A percentile compares a stretch with the other conserved stretches of the same genome.
phyloP scores from a whole-genome alignment of 1,139 yeast species.

The Candida sanyaensis region DNA sequence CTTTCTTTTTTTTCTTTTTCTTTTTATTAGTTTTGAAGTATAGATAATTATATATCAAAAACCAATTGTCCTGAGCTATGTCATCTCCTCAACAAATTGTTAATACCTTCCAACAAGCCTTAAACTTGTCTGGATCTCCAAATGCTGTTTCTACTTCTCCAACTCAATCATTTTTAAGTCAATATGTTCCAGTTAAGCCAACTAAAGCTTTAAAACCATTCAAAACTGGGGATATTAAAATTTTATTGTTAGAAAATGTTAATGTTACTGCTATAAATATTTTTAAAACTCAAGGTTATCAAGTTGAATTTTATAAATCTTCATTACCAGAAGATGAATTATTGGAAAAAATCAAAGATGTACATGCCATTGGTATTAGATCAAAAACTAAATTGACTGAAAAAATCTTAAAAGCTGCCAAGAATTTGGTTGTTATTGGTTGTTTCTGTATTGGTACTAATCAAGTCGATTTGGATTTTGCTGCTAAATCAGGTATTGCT shows the following conservation, averaged over 20 bases:
- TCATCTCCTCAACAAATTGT: constrained; percentile 71
- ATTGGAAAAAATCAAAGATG: constrained; percentile 89
- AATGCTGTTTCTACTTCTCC: constrained; percentile 77
- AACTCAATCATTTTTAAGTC: constrained; percentile 52
- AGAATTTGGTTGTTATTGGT: constrained; percentile 87
- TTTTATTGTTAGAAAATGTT: constrained; percentile 87
- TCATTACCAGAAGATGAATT: constrained; percentile 91
- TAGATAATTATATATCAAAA: not conserved
- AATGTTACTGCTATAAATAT: constrained; percentile 89
- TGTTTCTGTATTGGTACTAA: constrained; percentile 99
- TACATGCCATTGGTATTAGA: constrained; percentile 97
- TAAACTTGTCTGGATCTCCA: constrained; percentile 55
- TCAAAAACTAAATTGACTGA: constrained; percentile 90
- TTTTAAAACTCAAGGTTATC: constrained; percentile 88
- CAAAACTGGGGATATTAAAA: constrained; percentile 89
- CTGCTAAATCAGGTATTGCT: constrained; percentile 92
- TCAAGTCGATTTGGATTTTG: constrained; percentile 91
- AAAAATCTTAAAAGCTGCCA: constrained; percentile 79
- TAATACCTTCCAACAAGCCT: constrained; percentile 55
- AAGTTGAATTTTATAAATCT: constrained; percentile 90
- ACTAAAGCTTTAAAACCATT: constrained; percentile 82
- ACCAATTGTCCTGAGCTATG: constrained; percentile 33
- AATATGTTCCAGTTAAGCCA: constrained; percentile 47
- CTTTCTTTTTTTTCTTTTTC: not conserved
- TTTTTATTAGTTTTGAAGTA: no score